Evolutionary conservation across 106 monocot species (phyloP).

Genomic region (Dendrobium officinale): DNA sequence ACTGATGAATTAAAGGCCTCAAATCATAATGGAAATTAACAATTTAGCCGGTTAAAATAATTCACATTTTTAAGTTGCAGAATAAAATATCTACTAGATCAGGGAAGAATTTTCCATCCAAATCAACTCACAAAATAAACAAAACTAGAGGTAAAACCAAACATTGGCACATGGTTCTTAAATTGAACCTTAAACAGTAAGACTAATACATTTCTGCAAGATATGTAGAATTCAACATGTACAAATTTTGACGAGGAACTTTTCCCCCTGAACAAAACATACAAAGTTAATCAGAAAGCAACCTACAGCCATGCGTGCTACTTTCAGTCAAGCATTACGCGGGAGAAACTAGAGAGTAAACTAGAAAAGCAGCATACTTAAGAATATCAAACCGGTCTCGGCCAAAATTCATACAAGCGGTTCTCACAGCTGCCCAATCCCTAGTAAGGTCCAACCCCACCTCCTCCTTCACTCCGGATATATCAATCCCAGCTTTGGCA

Average conservation of each 20-base stretch:
- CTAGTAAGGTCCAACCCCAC: slow-evolving; percentile 59
- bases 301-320: not conserved
- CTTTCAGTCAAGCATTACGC: not conserved
- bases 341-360: not conserved
- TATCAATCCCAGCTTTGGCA: slow-evolving; percentile 37
- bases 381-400: slow-evolving; percentile 91
- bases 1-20: not conserved
- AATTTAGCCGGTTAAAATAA: not conserved
- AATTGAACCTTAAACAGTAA: not conserved
- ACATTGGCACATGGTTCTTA: not conserved
- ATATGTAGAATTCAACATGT: not conserved
- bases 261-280: not conserved
- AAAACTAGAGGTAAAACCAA: not conserved
- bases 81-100: not conserved
- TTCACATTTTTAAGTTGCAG: not conserved
- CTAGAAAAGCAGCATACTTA: slow-evolving; percentile 27
- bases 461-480: slow-evolving; percentile 35
- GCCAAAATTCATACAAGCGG: slow-evolving; percentile 79
- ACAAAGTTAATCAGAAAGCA: not conserved
- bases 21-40: not conserved
- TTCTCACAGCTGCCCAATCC: slow-evolving; percentile 79
- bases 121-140: not conserved
- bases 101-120: not conserved
- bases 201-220: not conserved
- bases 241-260: not conserved